Percentiles rank a stretch among this genome's conserved stretches.
These are phyloP conservation scores for Colletotrichum melonis DNA, from an alignment of 2,329 filamentous ascomycete genomes.

Conservation along the genomic window DNA sequence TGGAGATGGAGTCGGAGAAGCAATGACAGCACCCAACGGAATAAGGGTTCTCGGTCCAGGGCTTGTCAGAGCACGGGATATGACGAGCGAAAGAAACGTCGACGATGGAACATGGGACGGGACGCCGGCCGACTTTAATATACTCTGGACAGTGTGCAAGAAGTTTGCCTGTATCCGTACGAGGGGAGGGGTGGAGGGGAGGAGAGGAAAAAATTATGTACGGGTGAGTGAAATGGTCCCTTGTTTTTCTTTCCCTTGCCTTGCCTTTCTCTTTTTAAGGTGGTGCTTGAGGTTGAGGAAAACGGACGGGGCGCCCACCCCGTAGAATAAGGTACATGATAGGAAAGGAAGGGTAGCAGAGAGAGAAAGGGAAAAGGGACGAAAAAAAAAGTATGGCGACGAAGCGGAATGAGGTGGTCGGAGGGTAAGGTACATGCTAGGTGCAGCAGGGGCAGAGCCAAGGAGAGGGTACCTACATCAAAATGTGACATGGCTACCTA, in stretches of 20 bases:
- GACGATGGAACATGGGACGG: conserved; percentile 9
- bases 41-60: conserved; percentile 22
- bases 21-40: conserved; percentile 29
- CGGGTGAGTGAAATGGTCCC: conserved; percentile 20
- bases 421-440: conserved; percentile 29
- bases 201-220: background rate
- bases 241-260: conserved; percentile 4
- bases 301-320: conserved; percentile 13
- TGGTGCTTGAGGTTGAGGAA: conserved; percentile 24
- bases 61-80: background rate
- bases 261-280: background rate
- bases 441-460: conserved; percentile 28
- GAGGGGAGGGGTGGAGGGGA: background rate
- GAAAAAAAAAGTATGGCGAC: background rate
- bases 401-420: conserved; percentile 28
- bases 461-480: conserved; percentile 29
- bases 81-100: background rate
- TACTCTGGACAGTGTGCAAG: conserved; percentile 21
- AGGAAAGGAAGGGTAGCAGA: conserved; percentile 7
- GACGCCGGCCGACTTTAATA: conserved; percentile 30
- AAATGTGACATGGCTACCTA: conserved; percentile 18
- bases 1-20: conserved; percentile 33
- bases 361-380: background rate
- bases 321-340: conserved; percentile 19
- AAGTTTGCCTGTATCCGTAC: background rate